A percentile compares a stretch with the other conserved stretches of the same genome.
phyloP scores from a whole-genome alignment of 768 basidiomycete genomes.

The Cystoderma amianthinum region DNA sequence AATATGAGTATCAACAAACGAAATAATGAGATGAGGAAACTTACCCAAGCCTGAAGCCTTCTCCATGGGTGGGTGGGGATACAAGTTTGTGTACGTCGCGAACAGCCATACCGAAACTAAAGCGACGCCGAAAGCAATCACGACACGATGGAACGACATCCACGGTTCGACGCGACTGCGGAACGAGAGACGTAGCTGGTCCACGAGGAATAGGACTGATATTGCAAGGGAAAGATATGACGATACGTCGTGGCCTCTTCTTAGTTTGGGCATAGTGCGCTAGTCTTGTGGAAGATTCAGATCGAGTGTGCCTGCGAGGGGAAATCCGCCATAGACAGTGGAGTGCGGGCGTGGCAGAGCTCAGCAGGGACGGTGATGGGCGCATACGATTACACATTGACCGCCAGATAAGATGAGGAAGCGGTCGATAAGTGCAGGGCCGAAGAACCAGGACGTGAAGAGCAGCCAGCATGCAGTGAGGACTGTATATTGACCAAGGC shows the following conservation, averaged over 20 bases:
- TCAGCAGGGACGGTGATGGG: constrained; percentile 46
- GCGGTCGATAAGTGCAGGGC: constrained; percentile 69
- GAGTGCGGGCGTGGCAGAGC: constrained; percentile 44
- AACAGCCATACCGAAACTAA: constrained; percentile 64
- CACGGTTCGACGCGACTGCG: constrained; percentile 23
- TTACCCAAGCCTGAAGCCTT: constrained; percentile 86
- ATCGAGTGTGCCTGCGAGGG: constrained; percentile 47
- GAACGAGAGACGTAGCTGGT: constrained; percentile 62
- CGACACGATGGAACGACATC: constrained; percentile 37
- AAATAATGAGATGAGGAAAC: too few relatives aligned
- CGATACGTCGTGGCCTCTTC: constrained; percentile 90
- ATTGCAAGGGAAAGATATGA: constrained; percentile 83
- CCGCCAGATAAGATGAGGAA: constrained; percentile 63
- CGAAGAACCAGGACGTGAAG: constrained; percentile 87
- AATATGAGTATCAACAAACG: too few relatives aligned
- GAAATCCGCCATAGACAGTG: constrained; percentile 54
- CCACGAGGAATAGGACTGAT: constrained; percentile 67
- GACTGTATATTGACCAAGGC: constrained; percentile 46
- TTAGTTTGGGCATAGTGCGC: constrained; percentile 51
- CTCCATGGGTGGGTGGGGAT: constrained; percentile 86
- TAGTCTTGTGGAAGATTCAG: constrained; percentile 33
- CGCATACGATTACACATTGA: constrained; percentile 51
- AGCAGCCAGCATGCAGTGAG: constrained; percentile 65
- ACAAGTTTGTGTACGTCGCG: constrained; percentile 70
- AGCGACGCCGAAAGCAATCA: constrained; percentile 34